Evolutionary conservation across 352 stramenopile species (phyloP), one percentile per base, ranked within the genome.

Genomic region (Pythium aristosporum): DNA sequence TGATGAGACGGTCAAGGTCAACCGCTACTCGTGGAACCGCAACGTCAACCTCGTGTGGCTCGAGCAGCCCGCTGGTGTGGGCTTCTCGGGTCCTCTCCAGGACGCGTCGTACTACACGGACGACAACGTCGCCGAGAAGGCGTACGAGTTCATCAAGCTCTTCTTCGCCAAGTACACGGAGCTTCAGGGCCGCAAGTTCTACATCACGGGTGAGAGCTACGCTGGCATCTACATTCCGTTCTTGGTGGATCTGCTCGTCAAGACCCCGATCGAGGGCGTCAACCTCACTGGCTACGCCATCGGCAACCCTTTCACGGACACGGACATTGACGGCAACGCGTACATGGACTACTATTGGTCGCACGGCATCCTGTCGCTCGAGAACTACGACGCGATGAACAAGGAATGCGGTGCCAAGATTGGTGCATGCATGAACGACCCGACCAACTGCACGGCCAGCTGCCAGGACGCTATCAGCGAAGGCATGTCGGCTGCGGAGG

Each of bases 161-260:
- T 92, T 92, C 59, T 88, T 92, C 49, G 52, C 65, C 41, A 85
- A 91, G 63, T 90, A 87, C 61, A 72, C 79, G 18, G 76, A 91
- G 42, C 87, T 95, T 42, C 67, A 84, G 44, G 70, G 75, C 50
- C 85, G 85, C 46, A 71, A 88, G 18, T 92, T 94, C 63, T 95
- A 89, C 74, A 88, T 95, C 49, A 88, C 85, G 10, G 86, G 86
- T 13, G 86, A 95, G 61, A 90, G 77, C 43, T 95, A 95, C 68
- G 86, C 87, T 3, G 91, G 90, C 0, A 91, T 97, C 73, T 97
- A 98, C 81, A 92, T 97, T 58, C 89, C 90, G 34, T 96, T 79
- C 63, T 68, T 97, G 0, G 83, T 95, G 7, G 67, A 93, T 47
- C 62, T 82, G 21, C 66, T 97, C 30, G 76, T 97, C 8, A 71